phyloP scores from a whole-genome alignment of 768 basidiomycete species.

The Goffeauzyma gilvescens region DNA sequence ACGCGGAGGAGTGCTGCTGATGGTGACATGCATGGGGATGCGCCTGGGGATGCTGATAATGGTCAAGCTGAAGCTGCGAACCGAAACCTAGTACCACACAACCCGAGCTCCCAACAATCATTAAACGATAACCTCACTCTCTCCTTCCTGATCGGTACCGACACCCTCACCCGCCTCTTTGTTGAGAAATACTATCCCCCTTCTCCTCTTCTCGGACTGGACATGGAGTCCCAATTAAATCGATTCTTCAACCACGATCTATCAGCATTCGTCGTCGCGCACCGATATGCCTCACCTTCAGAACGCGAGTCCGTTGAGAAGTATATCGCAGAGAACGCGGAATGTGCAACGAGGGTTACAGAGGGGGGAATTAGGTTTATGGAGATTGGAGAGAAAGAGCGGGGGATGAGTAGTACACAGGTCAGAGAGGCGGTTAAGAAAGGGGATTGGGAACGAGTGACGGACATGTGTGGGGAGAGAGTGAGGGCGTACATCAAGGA shows the following conservation, averaged over 20 bases:
- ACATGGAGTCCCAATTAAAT: constrained; percentile 2
- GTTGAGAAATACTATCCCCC: constrained; percentile 50
- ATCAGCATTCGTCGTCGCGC: constrained; percentile 49
- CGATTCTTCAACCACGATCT: constrained; percentile 32
- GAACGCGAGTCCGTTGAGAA: constrained; percentile 24
- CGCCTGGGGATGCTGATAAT: not conserved
- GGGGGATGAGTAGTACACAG: constrained; percentile 49
- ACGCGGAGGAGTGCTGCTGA: too few species aligned
- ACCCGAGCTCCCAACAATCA: too few species aligned
- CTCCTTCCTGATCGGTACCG: constrained; percentile 59
- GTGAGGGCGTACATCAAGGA: constrained; percentile 41
- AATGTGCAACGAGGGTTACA: constrained; percentile 40
- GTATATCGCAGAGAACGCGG: constrained; percentile 25
- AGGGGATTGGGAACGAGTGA: constrained; percentile 17
- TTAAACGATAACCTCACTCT: too few species aligned
- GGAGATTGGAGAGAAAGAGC: constrained; percentile 41
- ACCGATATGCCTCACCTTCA: constrained; percentile 33
- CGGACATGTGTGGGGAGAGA: constrained; percentile 35
- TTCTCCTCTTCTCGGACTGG: constrained; percentile 37
- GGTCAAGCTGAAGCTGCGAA: not conserved
- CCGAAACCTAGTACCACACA: constrained; percentile 1
- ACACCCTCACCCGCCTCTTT: constrained; percentile 67
- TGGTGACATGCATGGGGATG: too few species aligned
- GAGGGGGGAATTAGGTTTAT: constrained; percentile 42
- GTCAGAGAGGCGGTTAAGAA: constrained; percentile 39